Conservation (phyloP, 2,329 filamentous ascomycete species). For the Mycogone perniciosa region DNA sequence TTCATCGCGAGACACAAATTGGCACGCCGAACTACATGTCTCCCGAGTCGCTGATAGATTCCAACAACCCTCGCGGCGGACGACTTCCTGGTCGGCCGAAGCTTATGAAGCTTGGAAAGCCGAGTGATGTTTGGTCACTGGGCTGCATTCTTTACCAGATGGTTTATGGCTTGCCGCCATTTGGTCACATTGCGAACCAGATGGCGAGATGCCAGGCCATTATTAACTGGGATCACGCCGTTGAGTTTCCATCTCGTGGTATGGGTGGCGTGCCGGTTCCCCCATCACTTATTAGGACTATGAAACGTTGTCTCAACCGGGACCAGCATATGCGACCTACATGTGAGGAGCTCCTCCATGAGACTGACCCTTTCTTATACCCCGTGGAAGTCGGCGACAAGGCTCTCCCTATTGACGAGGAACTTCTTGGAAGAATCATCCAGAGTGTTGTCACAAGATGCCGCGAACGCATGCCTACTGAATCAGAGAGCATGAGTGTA, state of each 20-base stretch:
- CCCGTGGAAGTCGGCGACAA: constrained; percentile 51
- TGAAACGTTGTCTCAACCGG: constrained; percentile 57
- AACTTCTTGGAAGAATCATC: constrained; percentile 55
- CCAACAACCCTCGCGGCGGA: constrained; percentile 56
- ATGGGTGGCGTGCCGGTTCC: constrained; percentile 60
- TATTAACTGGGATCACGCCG: constrained; percentile 67
- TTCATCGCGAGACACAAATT: constrained; percentile 90
- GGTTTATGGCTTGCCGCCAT: constrained; percentile 94
- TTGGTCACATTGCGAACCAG: constrained; percentile 83
- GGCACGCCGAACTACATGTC: constrained; percentile 99
- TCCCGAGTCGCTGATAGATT: constrained; percentile 86
- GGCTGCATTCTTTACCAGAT: constrained; percentile 98
- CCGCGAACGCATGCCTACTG: constrained; percentile 51
- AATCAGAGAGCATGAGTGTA: constrained; percentile 46
- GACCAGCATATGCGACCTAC: constrained; percentile 58
- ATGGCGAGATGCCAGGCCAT: constrained; percentile 84
- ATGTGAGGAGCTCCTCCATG: constrained; percentile 54
- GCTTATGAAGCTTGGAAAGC: constrained; percentile 92
- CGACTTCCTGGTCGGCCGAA: constrained; percentile 48
- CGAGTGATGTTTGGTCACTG: constrained; percentile 91
- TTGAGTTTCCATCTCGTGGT: constrained; percentile 65
- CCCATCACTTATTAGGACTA: constrained; percentile 50
- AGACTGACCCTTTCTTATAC: constrained; percentile 57
- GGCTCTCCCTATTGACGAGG: constrained; percentile 55
- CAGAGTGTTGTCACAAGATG: constrained; percentile 56